Percentiles rank a stretch among this genome's conserved stretches.
phyloP scores from a whole-genome alignment of 345 rosid species.

The Litchi chinensis region DNA sequence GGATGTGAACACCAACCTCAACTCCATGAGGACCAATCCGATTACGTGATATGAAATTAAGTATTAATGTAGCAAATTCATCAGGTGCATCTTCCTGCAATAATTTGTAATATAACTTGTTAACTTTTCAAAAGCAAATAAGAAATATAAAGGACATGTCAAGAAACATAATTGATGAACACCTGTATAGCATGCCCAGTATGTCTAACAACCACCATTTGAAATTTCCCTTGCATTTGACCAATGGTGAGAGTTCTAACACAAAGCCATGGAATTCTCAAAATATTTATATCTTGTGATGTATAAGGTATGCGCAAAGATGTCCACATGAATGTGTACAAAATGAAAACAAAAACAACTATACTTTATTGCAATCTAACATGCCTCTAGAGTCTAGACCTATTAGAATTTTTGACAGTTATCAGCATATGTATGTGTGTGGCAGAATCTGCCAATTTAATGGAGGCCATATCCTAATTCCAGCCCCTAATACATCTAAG shows the following conservation, averaged over 20 bases:
- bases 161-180: not conserved
- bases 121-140: not conserved
- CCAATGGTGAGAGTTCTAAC: slow-evolving; percentile 88
- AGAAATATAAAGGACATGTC: not conserved
- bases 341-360: not conserved
- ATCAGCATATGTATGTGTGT: not conserved
- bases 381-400: not conserved
- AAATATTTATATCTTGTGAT: not conserved
- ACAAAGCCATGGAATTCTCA: slow-evolving; percentile 17
- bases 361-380: not conserved
- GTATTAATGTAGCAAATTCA: slow-evolving; percentile 69
- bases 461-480: not conserved
- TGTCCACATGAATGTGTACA: not conserved
- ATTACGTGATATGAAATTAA: slow-evolving; percentile 79
- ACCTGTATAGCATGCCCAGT: slow-evolving; percentile 99
- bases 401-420: not conserved
- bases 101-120: not conserved
- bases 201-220: slow-evolving; percentile 91
- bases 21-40: slow-evolving; percentile 79
- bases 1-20: slow-evolving; percentile 54
- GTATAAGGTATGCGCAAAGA: not conserved
- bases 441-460: not conserved
- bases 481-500: not conserved
- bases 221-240: slow-evolving; percentile 99
- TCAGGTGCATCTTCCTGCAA: slow-evolving; percentile 91